Base-by-base conservation (phyloP, 2,329 filamentous ascomycete genomes). In the Ascochyta lentis region DNA sequence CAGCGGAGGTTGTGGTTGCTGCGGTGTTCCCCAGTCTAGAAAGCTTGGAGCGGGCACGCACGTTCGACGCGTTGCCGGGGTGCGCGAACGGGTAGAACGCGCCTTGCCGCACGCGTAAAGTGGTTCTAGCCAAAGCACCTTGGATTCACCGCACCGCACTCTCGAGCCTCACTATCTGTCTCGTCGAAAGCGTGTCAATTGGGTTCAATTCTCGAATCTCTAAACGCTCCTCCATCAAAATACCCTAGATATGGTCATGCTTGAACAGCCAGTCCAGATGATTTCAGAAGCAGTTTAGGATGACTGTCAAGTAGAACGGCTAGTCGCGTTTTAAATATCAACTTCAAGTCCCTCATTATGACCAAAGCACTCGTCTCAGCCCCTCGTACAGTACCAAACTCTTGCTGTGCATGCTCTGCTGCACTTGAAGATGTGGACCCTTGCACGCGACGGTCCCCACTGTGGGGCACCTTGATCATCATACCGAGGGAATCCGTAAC, bases 1-100 rank as follows among this genome's bases (percentile, higher is more conserved):
- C 56, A 47, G 61, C 60, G 42, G 56, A 62, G 43, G 55, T 54
- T 37, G 56, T 61, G 46, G 56, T 49, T 46, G 41, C 37, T 47
- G 42, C 27, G 22, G 22, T 19, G 34, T 41, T 38, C 44, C 40
- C 51, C 51, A 49, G 44, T 41, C 35, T 46, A n/a, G 35, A 50
- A 56, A 56, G 53, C 52, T 46, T 51, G 33, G 51, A 45, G 53
- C 37, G 37, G 29, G 53, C 39, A 27, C 22, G 41, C 48, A 57
- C 54, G 54, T 49, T 44, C 43, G 47, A 52, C 54, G 54, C 54
- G 54, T 57, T 57, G 54, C 54, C 44, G 38, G 45, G 39, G 39
- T 38, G 48, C 38, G 26, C 43, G 47, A 52, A 52, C 33, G 15
- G 19, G 33, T 16, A 6, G 33, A 16, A 35, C 54, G 54, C 49